These are phyloP conservation scores for Heritiera fomes DNA, from an alignment of 345 rosid species.

Conservation along the genomic window DNA sequence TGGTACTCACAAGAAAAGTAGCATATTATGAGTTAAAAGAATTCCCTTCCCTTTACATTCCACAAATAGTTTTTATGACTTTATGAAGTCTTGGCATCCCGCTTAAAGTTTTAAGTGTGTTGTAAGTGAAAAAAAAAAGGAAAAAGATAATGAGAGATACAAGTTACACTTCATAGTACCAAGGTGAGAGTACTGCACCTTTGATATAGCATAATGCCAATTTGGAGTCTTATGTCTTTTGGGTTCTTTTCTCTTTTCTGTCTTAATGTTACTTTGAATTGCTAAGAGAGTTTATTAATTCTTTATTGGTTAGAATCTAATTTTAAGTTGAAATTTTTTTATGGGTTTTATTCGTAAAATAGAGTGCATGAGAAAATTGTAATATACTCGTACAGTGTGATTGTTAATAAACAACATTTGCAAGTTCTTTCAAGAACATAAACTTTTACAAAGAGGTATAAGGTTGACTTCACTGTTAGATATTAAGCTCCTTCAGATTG, in stretches of 20 bases:
- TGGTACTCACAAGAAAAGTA: conserved; percentile 1
- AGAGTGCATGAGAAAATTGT: not conserved
- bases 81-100: not conserved
- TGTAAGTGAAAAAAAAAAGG: not conserved
- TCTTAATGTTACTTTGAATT: not conserved
- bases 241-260: not conserved
- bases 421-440: not conserved
- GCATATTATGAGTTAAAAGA: not conserved
- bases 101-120: not conserved
- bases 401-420: not conserved
- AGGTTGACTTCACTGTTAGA: not conserved
- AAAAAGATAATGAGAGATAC: not conserved
- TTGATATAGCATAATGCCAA: not conserved
- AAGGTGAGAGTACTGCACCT: not conserved
- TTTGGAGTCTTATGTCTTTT: not conserved
- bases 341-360: not conserved
- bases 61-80: not conserved
- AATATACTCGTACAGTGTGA: not conserved
- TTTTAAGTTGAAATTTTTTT: not conserved
- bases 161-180: not conserved
- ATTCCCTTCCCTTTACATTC: no score
- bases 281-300: not conserved
- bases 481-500: not conserved
- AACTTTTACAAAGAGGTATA: not conserved
- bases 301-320: not conserved